Conservation (phyloP, 306 rosid species). For the Prosopis cineraria region DNA sequence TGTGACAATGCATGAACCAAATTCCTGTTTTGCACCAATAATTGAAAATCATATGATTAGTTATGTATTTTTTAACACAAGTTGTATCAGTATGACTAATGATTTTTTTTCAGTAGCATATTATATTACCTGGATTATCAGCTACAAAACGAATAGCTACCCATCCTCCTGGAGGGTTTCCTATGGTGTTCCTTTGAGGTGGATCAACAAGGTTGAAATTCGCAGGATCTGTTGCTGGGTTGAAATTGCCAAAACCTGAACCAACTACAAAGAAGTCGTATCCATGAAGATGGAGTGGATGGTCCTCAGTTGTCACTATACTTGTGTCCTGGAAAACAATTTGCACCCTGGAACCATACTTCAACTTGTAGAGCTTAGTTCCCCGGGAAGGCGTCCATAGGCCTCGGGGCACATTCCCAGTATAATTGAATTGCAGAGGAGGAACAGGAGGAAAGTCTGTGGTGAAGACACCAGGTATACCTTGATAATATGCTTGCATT, state of each 20-base stretch:
- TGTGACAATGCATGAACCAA: constrained; percentile 67
- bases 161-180: constrained; percentile 26
- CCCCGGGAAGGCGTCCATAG: constrained; percentile 10
- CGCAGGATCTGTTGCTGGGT: constrained; percentile 2
- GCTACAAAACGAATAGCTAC: constrained; percentile 20
- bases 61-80: not conserved
- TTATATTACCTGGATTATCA: constrained; percentile 14
- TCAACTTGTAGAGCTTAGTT: constrained; percentile 9
- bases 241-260: constrained; percentile 12
- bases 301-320: constrained; percentile 16
- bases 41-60: not conserved
- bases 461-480: not conserved
- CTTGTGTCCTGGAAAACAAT: not conserved
- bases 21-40: constrained; percentile 32
- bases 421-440: constrained; percentile 4
- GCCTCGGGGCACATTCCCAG: constrained; percentile 13
- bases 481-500: constrained; percentile 10
- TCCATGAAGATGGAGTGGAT: constrained; percentile 16
- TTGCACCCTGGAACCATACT: constrained; percentile 7
- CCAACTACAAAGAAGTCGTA: not conserved
- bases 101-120: not conserved
- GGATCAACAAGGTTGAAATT: constrained; percentile 18
- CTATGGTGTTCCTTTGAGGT: constrained; percentile 14
- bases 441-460: constrained; percentile 11
- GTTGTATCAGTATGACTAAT: not conserved